These are phyloP conservation scores for Sporothrix euskadiensis DNA, from an alignment of 2,329 filamentous ascomycete species.

Conservation along the genomic window DNA sequence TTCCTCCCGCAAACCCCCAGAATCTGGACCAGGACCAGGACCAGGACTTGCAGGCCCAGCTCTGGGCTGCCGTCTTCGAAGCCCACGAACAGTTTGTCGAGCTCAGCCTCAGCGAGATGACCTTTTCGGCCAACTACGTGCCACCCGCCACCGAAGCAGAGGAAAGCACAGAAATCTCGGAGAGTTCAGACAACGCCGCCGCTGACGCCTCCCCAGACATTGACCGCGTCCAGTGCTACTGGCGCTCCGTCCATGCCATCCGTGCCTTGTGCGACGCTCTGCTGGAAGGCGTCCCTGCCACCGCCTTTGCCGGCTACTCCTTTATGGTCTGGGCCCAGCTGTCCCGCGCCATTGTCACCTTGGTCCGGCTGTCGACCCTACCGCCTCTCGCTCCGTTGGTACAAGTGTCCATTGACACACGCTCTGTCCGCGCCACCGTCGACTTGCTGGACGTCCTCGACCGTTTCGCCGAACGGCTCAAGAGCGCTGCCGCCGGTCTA, in stretches of 20 bases:
- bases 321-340: conserved; percentile 28
- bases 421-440: conserved; percentile 37
- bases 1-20: not conserved
- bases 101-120: conserved; percentile 20
- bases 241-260: conserved; percentile 27
- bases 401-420: conserved; percentile 40
- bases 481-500: conserved; percentile 4
- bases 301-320: not conserved
- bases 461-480: conserved; percentile 32
- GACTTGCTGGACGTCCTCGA: conserved; percentile 39
- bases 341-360: conserved; percentile 22
- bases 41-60: not conserved
- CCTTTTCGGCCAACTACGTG: conserved; percentile 4
- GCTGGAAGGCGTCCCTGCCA: conserved; percentile 17
- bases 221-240: conserved; percentile 18
- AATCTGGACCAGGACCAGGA: not conserved
- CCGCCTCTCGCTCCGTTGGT: conserved; percentile 37
- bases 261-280: conserved; percentile 19
- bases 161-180: no score
- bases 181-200: no score
- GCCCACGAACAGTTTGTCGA: conserved; percentile 20
- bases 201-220: not conserved
- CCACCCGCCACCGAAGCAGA: not conserved
- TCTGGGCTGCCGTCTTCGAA: not conserved
- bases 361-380: conserved; percentile 23